Base-by-base conservation (phyloP, 1,284 basidiomycete species). In the Fomitopsis schrenkii region DNA sequence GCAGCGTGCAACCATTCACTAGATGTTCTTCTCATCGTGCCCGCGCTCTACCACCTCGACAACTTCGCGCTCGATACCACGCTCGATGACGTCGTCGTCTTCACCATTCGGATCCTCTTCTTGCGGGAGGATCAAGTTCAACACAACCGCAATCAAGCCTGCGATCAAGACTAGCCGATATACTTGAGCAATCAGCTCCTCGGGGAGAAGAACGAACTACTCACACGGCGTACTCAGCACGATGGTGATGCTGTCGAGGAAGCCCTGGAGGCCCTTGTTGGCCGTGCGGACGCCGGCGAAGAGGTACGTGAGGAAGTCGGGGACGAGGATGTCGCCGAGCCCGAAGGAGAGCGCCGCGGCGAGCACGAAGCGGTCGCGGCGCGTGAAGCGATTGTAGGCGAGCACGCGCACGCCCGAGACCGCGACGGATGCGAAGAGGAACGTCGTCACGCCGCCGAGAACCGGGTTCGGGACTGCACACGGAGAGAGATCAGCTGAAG, bases 361-460 rank as follows among this genome's bases (percentile, higher is more conserved):
- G 36, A 90, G 82, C 35, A 95, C 80, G 75, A 95, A 94, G 22
- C 93, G 80, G 62, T 92, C 90, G 17, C 91, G 80, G 1, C 93
- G 80, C 12, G 85, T 86, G 70, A 86, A 94, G 10, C 76, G 72
- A 52, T 83, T 77, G 68, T 84, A 85, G 1, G 86, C 80, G 38
- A 96, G 77, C 2, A 96, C 88, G 40, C 90, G 84, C 42, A 92
- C 63, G 55, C 94, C 93, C 0, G 89, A 90, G 5, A 67, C 66
- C 12, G 71, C 70, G 28, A 74, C 73, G 42, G 63, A 70, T 5
- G 72, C 71, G 62, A 88, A 88, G 55, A 91, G 77, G 76, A 91
- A 93, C 2, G 91, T 92, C 14, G 90, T 94, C 2, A 93, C 89
- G 5, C 92, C 92, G 2, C 94, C 93, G 0, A 95, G 81, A 9